These are phyloP conservation scores for Senna tora DNA, from an alignment of 306 rosid species.

Conservation along the genomic window DNA sequence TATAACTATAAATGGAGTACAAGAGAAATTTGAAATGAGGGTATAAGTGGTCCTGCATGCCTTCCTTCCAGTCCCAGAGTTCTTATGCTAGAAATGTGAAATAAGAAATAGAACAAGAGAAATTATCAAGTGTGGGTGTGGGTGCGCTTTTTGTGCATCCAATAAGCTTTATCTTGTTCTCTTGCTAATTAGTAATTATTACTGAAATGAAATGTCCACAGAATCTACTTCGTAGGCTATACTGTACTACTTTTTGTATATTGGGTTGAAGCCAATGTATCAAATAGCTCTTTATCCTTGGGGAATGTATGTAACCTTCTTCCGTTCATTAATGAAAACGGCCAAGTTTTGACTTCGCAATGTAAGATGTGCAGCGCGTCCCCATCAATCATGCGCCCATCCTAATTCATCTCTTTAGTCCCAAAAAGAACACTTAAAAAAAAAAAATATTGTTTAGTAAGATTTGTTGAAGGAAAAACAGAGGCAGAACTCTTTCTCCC, in stretches of 20 bases:
- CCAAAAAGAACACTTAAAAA: too few species aligned
- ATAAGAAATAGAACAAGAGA: constrained; percentile 6
- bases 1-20: not conserved
- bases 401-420: too few species aligned
- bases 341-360: too few species aligned
- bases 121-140: not conserved
- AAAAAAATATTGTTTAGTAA: too few species aligned
- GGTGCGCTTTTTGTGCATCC: constrained; percentile 36
- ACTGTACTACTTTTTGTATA: not conserved
- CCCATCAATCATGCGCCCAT: too few species aligned
- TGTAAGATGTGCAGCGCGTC: too few species aligned
- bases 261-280: not conserved
- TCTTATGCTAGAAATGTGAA: not conserved
- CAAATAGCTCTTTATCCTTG: not conserved
- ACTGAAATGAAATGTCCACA: constrained; percentile 19
- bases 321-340: too few species aligned
- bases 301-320: too few species aligned
- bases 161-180: constrained; percentile 1
- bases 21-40: constrained; percentile 20
- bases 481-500: too few species aligned
- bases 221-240: constrained; percentile 4
- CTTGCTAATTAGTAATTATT: not conserved
- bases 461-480: too few species aligned
- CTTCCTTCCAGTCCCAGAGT: too few species aligned
- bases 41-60: constrained; percentile 16